Evolutionary conservation across 1,139 yeast genomes (phyloP), one percentile per base, ranked within the genome.

Genomic region (Suhomyces chickasaworum): DNA sequence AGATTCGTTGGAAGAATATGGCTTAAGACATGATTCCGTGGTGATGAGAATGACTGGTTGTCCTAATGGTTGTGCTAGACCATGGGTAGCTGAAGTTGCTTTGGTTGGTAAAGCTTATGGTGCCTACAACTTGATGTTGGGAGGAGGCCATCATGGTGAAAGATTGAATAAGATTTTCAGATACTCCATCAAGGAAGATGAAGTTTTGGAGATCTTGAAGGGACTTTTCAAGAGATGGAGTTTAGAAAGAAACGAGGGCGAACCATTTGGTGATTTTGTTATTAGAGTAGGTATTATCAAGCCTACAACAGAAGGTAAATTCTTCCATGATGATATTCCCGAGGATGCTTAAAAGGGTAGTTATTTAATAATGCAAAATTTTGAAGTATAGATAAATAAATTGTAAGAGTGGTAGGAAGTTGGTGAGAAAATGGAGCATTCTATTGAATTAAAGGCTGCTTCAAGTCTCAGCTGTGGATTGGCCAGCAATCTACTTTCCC

Each of bases 21-120:
- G 99, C 6, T 79, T 93, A 58, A 86, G 97, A 65, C 97, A 90
- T 63, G 98, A 93, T 66, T 84, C 96, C 7, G 80, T 93, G 56
- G 96, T 90, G 27, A 88, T 93, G 96, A 84, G 99, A 73, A 91
- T 93, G 97, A 90, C 98, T 37, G 99, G 99, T 52, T 93, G 99
- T 78, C 97, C 98, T 48, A 93, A 93, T 66, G 99, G 98, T 55
- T 93, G 99, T 77, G 93, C 99, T 22, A 84, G 99, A 68, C 98
- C 98, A 18, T 93, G 97, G 97, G 73, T 93, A 45, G 98, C 97
- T 3, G 99, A 93, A 69, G 83, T 93, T 48, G 98, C 98, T 0
- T 77, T 89, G 51, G 96, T 93, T 45, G 99, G 99, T 68, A 93
- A 93, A 68, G 97, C 98, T 0, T 81, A 77, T 52, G 96, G 96